phyloP scores from a whole-genome alignment of 1,284 basidiomycete genomes.

The Fomitopsis betulina region DNA sequence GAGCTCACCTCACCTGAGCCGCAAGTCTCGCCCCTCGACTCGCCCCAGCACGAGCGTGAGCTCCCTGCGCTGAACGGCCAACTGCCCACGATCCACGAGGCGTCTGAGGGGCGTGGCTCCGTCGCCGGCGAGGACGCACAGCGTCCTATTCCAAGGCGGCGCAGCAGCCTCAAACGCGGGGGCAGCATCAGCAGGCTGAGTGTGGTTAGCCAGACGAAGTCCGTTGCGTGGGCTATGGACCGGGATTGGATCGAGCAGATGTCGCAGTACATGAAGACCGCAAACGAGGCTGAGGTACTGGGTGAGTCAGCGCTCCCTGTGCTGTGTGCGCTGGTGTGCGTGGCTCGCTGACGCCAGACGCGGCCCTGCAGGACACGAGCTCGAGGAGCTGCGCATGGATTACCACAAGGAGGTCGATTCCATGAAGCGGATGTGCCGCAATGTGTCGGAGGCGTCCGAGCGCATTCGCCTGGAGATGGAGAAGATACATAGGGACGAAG shows the following conservation, averaged over 20 bases:
- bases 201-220: constrained; percentile 53
- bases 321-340: not conserved
- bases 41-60: not conserved
- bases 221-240: constrained; percentile 71
- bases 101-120: constrained; percentile 13
- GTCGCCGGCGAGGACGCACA: constrained; percentile 12
- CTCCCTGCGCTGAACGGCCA: constrained; percentile 18
- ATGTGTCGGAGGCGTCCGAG: constrained; percentile 49
- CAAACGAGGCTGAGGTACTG: constrained; percentile 49
- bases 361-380: constrained; percentile 40
- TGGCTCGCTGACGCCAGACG: constrained; percentile 1
- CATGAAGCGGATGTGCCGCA: constrained; percentile 48
- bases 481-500: constrained; percentile 44
- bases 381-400: constrained; percentile 47
- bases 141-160: constrained; percentile 38
- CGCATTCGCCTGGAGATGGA: constrained; percentile 52
- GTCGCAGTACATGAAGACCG: constrained; percentile 47
- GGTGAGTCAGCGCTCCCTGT: constrained; percentile 34
- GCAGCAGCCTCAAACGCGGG: constrained; percentile 58
- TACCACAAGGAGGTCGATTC: constrained; percentile 58
- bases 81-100: constrained; percentile 28
- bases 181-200: constrained; percentile 42
- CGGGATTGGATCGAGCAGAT: constrained; percentile 53
- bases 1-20: constrained; percentile 17
- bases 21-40: constrained; percentile 6